Percentiles rank a stretch among this genome's conserved stretches.
These are phyloP conservation scores for Colletotrichum sp. DNA, from an alignment of 2,329 filamentous ascomycete genomes.

Conservation along the genomic window DNA sequence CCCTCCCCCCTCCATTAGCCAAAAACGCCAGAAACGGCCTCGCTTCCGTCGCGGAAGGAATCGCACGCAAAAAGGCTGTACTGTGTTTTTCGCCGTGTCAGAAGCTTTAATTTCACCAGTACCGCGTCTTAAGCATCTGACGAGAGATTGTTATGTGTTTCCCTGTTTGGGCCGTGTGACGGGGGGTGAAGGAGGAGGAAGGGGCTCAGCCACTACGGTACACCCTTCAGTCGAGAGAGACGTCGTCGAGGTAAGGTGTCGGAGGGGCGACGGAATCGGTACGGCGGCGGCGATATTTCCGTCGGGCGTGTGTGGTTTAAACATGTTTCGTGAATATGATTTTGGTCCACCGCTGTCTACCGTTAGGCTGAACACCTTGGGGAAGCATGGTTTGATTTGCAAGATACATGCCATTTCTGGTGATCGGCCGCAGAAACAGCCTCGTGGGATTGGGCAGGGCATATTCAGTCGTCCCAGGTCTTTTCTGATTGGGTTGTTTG, in stretches of 20 bases:
- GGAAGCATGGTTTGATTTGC: neutral
- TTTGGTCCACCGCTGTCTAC: neutral
- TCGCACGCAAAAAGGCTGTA: neutral
- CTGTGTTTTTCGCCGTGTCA: neutral
- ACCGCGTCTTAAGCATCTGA: neutral
- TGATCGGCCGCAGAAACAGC: neutral
- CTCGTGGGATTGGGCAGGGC: constrained; percentile 8
- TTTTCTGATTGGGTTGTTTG: neutral
- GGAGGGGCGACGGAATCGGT: neutral
- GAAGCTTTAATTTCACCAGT: neutral
- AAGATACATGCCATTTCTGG: neutral
- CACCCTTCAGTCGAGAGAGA: neutral
- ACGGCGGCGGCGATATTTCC: neutral
- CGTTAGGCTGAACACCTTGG: neutral
- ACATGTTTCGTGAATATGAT: neutral
- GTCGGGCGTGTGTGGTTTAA: neutral
- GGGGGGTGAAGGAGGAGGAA: neutral
- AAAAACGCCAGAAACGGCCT: neutral
- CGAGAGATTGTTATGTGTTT: neutral
- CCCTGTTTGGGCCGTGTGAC: neutral
- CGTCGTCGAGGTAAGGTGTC: neutral
- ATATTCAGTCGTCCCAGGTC: neutral
- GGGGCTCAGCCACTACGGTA: neutral
- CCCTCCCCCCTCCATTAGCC: neutral
- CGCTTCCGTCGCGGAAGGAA: neutral